Evolutionary conservation across 495 filamentous ascomycete genomes (phyloP), one percentile per base, ranked within the genome.

Genomic region (Xylaria telfairii): DNA sequence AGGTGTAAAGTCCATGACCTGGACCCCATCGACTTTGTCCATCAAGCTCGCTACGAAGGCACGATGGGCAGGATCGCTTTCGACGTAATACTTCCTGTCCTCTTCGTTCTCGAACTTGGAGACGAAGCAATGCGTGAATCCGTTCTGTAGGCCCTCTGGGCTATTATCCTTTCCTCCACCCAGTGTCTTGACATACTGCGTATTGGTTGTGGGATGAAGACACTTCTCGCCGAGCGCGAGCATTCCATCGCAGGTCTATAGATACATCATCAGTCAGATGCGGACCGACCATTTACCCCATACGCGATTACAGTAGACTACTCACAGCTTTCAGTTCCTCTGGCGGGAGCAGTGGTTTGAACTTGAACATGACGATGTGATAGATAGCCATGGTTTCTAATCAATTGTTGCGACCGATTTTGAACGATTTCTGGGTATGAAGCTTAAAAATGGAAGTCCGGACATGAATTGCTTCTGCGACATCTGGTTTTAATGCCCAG

Each of bases 81-180:
- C 63, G 4, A 85, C 30, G 71, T 88, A 90, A 71, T 88, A 91
- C 12, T 83, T 76, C 39, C 86, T 77, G 71, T 91, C 89, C 62
- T 84, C 84, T n/a, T 80, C 78, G 59, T 75, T 90, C 37, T 86
- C 86, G 71, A 93, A 92, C 73, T 90, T 83, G 39, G 82, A 72
- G 2, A 92, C 78, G 71, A 92, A 91, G 0, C 74, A 85, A 73
- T 93, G 90, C 7, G 87, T 87, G 64, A 86, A 84, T 2, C 81
- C 86, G 32, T 80, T 77, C 87, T 91, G 88, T 28, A 82, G 77
- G 13, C 87, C 89, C 75, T 92, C 91, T 0, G 81, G 78, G 30
- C 87, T 92, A 72, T 89, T 90, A 67, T 93, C 87, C 51, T 75
- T 77, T 0, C 91, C 91, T 3, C 89, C 91, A 0, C 83, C 84